Conservation (phyloP, 1,284 basidiomycete species). For the Ustilago bromivora region DNA sequence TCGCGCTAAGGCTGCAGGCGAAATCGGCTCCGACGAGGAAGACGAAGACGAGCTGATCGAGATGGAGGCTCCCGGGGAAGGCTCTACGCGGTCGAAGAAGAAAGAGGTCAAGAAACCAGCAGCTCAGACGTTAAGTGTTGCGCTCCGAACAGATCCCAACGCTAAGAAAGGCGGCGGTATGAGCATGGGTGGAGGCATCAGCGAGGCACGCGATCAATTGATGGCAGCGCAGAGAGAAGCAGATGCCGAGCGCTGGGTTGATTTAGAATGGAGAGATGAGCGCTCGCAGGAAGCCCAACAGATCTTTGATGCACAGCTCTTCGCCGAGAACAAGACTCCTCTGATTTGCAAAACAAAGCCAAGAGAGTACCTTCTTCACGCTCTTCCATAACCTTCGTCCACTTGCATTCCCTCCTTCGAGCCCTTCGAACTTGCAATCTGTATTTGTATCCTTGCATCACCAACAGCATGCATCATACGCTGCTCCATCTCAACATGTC, state of each 20-base stretch:
- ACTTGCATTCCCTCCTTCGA: background rate
- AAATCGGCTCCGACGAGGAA: constrained; percentile 55
- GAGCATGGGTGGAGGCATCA: constrained; percentile 36
- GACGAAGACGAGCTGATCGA: constrained; percentile 53
- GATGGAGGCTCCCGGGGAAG: constrained; percentile 44
- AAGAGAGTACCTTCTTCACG: constrained; percentile 55
- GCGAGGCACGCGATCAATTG: constrained; percentile 50
- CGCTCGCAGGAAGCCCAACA: constrained; percentile 39
- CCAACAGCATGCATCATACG: background rate
- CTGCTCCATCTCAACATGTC: background rate
- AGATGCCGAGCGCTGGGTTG: constrained; percentile 67
- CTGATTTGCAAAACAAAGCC: constrained; percentile 56
- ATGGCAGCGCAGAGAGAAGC: constrained; percentile 64
- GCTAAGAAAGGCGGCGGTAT: constrained; percentile 32
- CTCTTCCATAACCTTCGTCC: constrained; percentile 20
- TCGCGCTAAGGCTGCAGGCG: constrained; percentile 48
- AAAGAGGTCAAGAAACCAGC: constrained; percentile 49
- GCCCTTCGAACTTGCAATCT: constrained; percentile 2
- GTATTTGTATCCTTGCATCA: constrained; percentile 33
- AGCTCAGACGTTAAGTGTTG: constrained; percentile 60
- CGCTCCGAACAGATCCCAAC: constrained; percentile 52
- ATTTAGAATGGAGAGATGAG: constrained; percentile 63
- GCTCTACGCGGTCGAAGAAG: constrained; percentile 41
- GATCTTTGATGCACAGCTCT: constrained; percentile 55
- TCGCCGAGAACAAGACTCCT: constrained; percentile 47